Conservation (phyloP, 1,139 yeast genomes). For the Debaryomyces fabryi region DNA sequence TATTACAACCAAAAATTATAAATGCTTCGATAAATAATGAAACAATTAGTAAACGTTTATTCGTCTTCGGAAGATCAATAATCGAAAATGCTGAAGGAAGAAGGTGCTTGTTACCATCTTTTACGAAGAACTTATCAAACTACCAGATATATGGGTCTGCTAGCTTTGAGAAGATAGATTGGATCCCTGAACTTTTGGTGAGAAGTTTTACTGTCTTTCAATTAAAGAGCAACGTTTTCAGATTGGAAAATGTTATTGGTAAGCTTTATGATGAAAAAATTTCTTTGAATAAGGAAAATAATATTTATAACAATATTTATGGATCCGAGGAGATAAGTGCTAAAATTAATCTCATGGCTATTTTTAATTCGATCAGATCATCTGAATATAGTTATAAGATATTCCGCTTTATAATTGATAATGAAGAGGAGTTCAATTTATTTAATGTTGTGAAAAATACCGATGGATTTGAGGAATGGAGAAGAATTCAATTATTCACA, state of each 20-base stretch:
- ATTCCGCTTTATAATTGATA: slow-evolving; percentile 44
- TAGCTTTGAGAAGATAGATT: slow-evolving; percentile 42
- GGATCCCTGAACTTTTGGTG: slow-evolving; percentile 60
- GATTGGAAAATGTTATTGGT: slow-evolving; percentile 61
- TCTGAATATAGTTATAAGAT: slow-evolving; percentile 39
- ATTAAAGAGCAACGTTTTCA: slow-evolving; percentile 57
- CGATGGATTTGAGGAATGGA: slow-evolving; percentile 71
- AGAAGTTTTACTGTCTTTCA: slow-evolving; percentile 53
- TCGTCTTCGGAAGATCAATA: slow-evolving; percentile 44
- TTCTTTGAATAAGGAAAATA: slow-evolving; percentile 23
- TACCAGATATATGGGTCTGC: slow-evolving; percentile 37
- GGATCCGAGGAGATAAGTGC: slow-evolving; percentile 64
- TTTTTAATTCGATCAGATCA: slow-evolving; percentile 39
- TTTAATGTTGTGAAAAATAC: slow-evolving; percentile 54
- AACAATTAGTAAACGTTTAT: slow-evolving; percentile 29
- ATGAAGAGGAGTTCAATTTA: slow-evolving; percentile 44
- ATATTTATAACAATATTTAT: slow-evolving; percentile 53
- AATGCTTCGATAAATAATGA: slow-evolving; percentile 22
- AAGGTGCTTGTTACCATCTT: slow-evolving; percentile 65
- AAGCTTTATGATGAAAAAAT: slow-evolving; percentile 45
- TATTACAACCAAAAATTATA: slow-evolving; percentile 33
- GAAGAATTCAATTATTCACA: slow-evolving; percentile 60
- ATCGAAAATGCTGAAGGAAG: slow-evolving; percentile 61
- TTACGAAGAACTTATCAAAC: slow-evolving; percentile 47
- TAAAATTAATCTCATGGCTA: slow-evolving; percentile 51